phyloP scores from a whole-genome alignment of 805 yeast genomes.

The Teunomyces barrocoloradensis region DNA sequence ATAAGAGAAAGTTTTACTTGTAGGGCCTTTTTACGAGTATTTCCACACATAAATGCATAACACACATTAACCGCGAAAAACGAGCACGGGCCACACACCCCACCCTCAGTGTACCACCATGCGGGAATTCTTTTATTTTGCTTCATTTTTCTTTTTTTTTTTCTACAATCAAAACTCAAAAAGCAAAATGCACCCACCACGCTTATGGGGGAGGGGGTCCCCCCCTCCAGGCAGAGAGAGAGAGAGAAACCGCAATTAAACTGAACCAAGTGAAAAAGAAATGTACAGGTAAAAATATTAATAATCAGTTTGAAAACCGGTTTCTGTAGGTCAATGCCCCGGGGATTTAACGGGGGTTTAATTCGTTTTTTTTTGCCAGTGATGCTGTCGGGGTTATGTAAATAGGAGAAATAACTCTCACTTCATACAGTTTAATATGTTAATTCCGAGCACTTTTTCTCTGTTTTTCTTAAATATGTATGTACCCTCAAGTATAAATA shows the following conservation, averaged over 20 bases:
- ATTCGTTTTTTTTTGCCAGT: no score
- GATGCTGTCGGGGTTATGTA: no score
- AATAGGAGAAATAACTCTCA: no score
- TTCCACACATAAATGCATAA: background rate
- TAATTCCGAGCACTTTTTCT: no score
- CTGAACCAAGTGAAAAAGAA: background rate
- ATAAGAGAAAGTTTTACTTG: constrained; percentile 86
- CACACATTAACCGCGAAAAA: background rate
- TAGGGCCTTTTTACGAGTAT: constrained; percentile 26
- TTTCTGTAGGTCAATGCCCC: no score
- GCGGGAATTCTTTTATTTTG: constrained; percentile 1
- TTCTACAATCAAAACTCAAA: background rate
- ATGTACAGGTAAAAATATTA: background rate
- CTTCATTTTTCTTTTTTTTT: background rate
- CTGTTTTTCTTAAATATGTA: no score
- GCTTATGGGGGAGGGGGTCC: no score
- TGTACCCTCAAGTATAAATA: background rate
- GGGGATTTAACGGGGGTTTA: no score
- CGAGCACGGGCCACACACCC: background rate
- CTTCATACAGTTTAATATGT: no score
- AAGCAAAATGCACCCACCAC: no score
- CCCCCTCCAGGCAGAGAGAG: no score
- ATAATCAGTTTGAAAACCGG: background rate
- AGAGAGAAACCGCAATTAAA: no score
- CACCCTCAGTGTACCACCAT: background rate